Evolutionary conservation across 495 filamentous ascomycete species (phyloP).

Genomic region (Penicillium goetzii): DNA sequence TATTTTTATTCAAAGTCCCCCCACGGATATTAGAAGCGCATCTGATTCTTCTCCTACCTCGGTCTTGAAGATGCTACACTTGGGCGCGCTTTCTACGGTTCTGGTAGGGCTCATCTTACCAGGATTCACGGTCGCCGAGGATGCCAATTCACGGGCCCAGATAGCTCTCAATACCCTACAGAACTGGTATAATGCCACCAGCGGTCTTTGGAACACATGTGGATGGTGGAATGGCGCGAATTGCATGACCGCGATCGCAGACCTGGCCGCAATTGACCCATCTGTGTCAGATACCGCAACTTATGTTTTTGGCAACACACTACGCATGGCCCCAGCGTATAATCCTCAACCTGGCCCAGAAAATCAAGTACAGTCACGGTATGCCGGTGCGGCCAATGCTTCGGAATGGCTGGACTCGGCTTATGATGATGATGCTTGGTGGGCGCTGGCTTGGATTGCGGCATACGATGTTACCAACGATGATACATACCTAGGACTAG

Average conservation of each 20-base stretch:
- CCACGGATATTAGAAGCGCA: neutral
- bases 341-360: constrained; percentile 33
- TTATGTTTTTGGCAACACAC: constrained; percentile 50
- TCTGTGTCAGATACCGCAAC: constrained; percentile 33
- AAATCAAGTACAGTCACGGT: constrained; percentile 11
- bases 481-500: constrained; percentile 55
- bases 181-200: constrained; percentile 62
- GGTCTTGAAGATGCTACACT: constrained; percentile 19
- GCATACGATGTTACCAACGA: constrained; percentile 65
- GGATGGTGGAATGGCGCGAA: constrained; percentile 84
- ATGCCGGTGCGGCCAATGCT: constrained; percentile 23
- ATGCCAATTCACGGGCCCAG: constrained; percentile 43
- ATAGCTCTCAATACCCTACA: constrained; percentile 57
- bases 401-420: constrained; percentile 58
- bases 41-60: neutral
- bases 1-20: constrained; percentile 20
- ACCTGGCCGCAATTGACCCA: constrained; percentile 57
- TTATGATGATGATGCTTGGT: constrained; percentile 77
- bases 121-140: constrained; percentile 18
- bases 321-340: constrained; percentile 31
- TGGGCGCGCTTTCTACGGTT: constrained; percentile 13
- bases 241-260: constrained; percentile 63
- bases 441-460: constrained; percentile 65
- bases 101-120: constrained; percentile 7
- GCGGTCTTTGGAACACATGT: constrained; percentile 66